Evolutionary conservation across 75 land plant genomes (phyloP).

Genomic region (Adiantum capillusveneris): DNA sequence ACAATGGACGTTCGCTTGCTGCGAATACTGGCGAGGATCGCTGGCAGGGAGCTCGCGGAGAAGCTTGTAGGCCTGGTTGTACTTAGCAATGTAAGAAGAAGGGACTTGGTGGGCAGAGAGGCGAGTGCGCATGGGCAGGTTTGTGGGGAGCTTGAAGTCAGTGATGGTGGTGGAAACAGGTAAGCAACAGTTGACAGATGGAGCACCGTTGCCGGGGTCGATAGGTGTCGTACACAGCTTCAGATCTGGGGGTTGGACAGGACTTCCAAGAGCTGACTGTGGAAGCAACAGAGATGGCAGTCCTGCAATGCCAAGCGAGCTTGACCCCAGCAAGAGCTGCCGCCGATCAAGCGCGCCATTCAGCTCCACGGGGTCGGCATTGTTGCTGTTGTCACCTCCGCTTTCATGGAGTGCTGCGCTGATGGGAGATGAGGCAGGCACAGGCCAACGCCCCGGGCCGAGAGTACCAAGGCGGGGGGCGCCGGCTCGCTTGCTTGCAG

Average conservation of each 20-base stretch:
- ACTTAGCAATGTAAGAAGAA: not conserved
- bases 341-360: too few relatives aligned
- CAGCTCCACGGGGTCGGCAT: too few relatives aligned
- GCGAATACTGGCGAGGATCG: constrained; percentile 24
- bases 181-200: not conserved
- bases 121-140: not conserved
- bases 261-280: not conserved
- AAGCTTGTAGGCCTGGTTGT: not conserved
- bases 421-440: too few relatives aligned
- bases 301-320: too few relatives aligned
- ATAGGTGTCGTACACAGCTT: not conserved
- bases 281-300: too few relatives aligned
- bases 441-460: too few relatives aligned
- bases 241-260: not conserved
- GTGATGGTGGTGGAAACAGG: constrained; percentile 1
- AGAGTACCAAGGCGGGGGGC: too few relatives aligned
- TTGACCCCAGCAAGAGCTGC: too few relatives aligned
- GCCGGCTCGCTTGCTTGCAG: too few relatives aligned
- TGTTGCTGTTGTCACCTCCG: too few relatives aligned
- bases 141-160: not conserved
- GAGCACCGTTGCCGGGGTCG: constrained; percentile 1
- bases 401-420: too few relatives aligned
- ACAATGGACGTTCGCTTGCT: constrained; percentile 15
- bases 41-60: constrained; percentile 21
- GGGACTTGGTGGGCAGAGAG: not conserved